A percentile compares a stretch with the other conserved stretches of the same genome.
Evolutionary conservation across 2,329 filamentous ascomycete genomes (phyloP).

Genomic region (Pleomassaria siparia): DNA sequence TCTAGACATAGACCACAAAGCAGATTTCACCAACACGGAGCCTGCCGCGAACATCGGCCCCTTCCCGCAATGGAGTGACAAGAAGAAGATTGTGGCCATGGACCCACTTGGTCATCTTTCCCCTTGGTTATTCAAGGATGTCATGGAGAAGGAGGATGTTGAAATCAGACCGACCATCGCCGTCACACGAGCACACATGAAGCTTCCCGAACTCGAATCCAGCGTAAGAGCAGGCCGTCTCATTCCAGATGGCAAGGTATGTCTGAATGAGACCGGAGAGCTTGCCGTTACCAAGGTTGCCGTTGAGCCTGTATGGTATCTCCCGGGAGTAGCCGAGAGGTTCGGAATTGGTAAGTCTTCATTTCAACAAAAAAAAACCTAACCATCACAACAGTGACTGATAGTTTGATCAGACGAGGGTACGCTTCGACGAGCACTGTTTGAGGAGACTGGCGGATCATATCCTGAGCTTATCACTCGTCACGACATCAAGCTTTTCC

Average conservation of each 20-base stretch:
- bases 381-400: slow-evolving; percentile 17
- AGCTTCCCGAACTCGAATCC: slow-evolving; percentile 89
- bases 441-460: slow-evolving; percentile 93
- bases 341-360: slow-evolving; percentile 75
- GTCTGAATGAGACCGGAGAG: slow-evolving; percentile 82
- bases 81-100: slow-evolving; percentile 96
- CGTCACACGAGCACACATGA: slow-evolving; percentile 92
- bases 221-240: slow-evolving; percentile 80
- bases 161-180: slow-evolving; percentile 91
- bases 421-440: slow-evolving; percentile 79
- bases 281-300: slow-evolving; percentile 94
- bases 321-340: slow-evolving; percentile 72
- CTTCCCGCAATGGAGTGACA: slow-evolving; percentile 85
- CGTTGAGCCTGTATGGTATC: slow-evolving; percentile 78
- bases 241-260: slow-evolving; percentile 81
- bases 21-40: slow-evolving; percentile 82
- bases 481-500: slow-evolving; percentile 90
- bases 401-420: slow-evolving; percentile 67
- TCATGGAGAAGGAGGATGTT: slow-evolving; percentile 75
- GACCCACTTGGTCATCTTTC: slow-evolving; percentile 89
- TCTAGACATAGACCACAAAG: slow-evolving; percentile 77
- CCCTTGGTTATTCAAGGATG: slow-evolving; percentile 79
- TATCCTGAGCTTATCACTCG: slow-evolving; percentile 97
- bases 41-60: slow-evolving; percentile 87
- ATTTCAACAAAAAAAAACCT: too few species aligned